Conservation (phyloP, 495 filamentous ascomycete genomes). For the Daldinia concentrica region DNA sequence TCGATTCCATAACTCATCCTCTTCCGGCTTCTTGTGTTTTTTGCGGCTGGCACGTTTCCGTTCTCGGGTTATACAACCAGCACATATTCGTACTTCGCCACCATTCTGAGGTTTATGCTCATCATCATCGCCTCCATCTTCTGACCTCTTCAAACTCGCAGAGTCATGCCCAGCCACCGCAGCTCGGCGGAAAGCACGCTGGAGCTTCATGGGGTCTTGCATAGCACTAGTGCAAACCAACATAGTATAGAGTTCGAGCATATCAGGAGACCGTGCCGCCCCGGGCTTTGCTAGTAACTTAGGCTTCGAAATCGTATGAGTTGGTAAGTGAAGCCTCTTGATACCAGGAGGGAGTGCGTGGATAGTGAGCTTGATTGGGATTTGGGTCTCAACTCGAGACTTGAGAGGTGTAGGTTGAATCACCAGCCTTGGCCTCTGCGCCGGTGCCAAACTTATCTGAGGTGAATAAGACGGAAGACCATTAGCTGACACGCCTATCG, state of each 20-base stretch:
- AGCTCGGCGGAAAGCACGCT: constrained; percentile 74
- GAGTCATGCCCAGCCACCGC: constrained; percentile 42
- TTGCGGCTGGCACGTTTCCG: constrained; percentile 89
- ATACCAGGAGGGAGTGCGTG: constrained; percentile 75
- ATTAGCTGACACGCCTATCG: constrained; percentile 27
- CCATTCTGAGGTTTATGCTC: constrained; percentile 80
- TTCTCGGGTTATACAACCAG: constrained; percentile 83
- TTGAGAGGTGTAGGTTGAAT: constrained; percentile 77
- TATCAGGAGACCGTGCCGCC: constrained; percentile 69
- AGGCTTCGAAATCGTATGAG: constrained; percentile 88
- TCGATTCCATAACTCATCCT: constrained; percentile 80
- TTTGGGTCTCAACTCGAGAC: constrained; percentile 95
- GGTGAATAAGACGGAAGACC: constrained; percentile 27
- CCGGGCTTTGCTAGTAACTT: constrained; percentile 79
- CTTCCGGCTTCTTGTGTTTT: constrained; percentile 85
- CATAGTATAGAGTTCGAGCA: constrained; percentile 79
- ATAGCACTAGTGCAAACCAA: constrained; percentile 96
- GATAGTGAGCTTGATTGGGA: constrained; percentile 79
- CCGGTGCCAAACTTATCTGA: constrained; percentile 14
- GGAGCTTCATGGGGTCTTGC: constrained; percentile 69
- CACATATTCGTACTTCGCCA: constrained; percentile 87
- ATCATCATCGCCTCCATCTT: constrained; percentile 52
- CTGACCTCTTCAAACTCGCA: constrained; percentile 4
- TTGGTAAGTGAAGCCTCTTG: constrained; percentile 82
- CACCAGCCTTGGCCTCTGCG: constrained; percentile 40